Evolutionary conservation across 129 eudicot species (phyloP), one percentile per base, ranked within the genome.

Genomic region (Ambrosia trifida): DNA sequence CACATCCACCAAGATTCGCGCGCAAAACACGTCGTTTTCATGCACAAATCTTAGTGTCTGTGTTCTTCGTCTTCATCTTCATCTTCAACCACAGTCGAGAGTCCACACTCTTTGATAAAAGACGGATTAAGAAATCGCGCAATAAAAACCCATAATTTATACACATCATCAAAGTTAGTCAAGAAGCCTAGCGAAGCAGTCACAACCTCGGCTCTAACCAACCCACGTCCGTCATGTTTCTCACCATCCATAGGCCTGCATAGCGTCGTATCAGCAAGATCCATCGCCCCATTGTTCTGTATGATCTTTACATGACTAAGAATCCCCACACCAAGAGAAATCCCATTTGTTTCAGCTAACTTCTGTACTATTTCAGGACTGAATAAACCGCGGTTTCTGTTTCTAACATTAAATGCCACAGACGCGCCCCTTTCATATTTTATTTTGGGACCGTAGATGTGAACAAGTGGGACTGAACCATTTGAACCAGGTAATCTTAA

Each of bases 141-240:
- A 16, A 87, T 87, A 72, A 84, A 87, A 52, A 69, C 84, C 95
- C 95, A 87, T 73, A 84, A 74, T 64, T 62, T 87, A 72, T 87
- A 87, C 18, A 87, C 95, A 74, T 87, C 95, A 4, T 80, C 82
- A 41, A 87, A 87, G 76, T 82, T 82, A 13, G 89, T 79, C 65
- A 87, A 71, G 61, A 87, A 87, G 66, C 95, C 83, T 28, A 87
- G 80, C 2, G 95, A 87, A 31, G 87, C 89, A 10, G 95, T 87
- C 67, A 87, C 87, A 58, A 85, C 95, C 77, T 87, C 90, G 11
- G 85, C 82, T 56, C 89, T 75, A 47, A 82, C 61, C 56, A 87
- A 78, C 61, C 81, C 83, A 18, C 77, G 64, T 38, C 80, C 79
- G 2, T 79, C 62, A 0, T 61, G 73, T 72, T 77, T 78, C 57